phyloP scores from a whole-genome alignment of 2,329 filamentous ascomycete species.

The Cladophialophora immunda region DNA sequence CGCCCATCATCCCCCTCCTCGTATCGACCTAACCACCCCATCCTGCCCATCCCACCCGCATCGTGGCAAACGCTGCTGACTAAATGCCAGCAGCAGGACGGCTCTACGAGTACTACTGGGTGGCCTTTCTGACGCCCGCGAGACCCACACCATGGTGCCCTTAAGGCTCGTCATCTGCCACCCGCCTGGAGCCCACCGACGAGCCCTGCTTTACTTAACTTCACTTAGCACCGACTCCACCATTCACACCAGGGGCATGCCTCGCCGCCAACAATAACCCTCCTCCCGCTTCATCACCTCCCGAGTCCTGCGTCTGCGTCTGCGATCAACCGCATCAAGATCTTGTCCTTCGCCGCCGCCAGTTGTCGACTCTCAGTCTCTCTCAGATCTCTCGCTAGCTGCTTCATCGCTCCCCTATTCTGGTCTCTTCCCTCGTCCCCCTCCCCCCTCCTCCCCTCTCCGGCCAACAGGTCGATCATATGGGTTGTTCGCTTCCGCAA shows the following conservation, averaged over 20 bases:
- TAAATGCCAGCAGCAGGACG: slow-evolving; percentile 5
- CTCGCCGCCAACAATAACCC: slow-evolving; percentile 20
- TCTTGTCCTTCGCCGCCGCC: slow-evolving; percentile 12
- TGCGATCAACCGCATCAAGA: slow-evolving; percentile 22
- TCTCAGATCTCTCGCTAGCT: slow-evolving; percentile 15
- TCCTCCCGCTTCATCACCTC: slow-evolving; percentile 21
- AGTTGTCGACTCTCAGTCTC: slow-evolving; percentile 1
- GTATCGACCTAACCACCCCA: not conserved
- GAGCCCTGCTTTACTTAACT: not conserved
- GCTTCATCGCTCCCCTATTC: slow-evolving; percentile 15
- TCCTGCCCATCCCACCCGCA: not conserved
- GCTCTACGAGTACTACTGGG: not conserved
- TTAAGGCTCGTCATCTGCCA: slow-evolving; percentile 31
- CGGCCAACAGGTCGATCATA: slow-evolving; percentile 20
- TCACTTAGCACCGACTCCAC: slow-evolving; percentile 20
- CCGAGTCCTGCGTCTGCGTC: slow-evolving; percentile 19
- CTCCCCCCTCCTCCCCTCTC: slow-evolving; percentile 9
- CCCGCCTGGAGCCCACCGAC: slow-evolving; percentile 23
- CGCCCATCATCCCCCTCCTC: not conserved
- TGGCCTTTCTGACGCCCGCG: not conserved
- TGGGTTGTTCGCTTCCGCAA: slow-evolving; percentile 29
- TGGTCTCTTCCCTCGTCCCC: slow-evolving; percentile 16
- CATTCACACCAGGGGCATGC: slow-evolving; percentile 23
- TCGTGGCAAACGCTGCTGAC: slow-evolving; percentile 1
- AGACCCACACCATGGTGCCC: slow-evolving; percentile 8